phyloP scores from a whole-genome alignment of 2,329 filamentous ascomycete species.

The Neopestalotiopsis sp. region DNA sequence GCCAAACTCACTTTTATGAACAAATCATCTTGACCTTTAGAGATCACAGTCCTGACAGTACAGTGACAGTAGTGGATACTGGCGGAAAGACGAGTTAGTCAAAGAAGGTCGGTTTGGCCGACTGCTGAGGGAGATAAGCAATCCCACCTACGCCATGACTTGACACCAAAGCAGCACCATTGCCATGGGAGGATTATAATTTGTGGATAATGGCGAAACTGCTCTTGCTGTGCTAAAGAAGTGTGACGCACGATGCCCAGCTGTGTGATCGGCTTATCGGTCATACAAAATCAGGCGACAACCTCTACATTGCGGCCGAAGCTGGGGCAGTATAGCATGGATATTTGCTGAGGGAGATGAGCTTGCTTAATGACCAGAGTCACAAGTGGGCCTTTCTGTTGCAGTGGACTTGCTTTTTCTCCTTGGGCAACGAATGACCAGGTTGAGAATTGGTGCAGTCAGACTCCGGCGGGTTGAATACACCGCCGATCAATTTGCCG shows the following conservation, averaged over 20 bases:
- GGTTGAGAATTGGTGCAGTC: not conserved
- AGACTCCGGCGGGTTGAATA: not conserved
- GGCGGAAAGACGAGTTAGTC: not conserved
- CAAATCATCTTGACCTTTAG: not conserved
- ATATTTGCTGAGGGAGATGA: too few relatives aligned
- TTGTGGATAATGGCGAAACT: too few relatives aligned
- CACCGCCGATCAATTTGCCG: not conserved
- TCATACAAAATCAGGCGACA: too few relatives aligned
- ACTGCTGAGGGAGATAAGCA: not conserved
- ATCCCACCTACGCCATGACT: constrained; percentile 35
- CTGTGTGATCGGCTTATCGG: too few relatives aligned
- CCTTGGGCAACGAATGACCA: not conserved
- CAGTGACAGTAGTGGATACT: constrained; percentile 37
- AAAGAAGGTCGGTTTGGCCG: not conserved
- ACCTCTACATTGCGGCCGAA: too few relatives aligned
- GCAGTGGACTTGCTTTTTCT: not conserved
- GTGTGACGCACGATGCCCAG: too few relatives aligned
- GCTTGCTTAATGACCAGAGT: too few relatives aligned
- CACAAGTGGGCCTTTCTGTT: not conserved
- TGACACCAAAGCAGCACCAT: constrained; percentile 32
- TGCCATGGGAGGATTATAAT: too few relatives aligned
- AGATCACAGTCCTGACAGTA: constrained; percentile 31
- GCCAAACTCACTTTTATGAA: constrained; percentile 24
- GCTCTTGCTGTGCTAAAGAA: too few relatives aligned
- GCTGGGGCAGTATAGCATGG: too few relatives aligned